Base-by-base conservation (phyloP, 805 yeast genomes). In the Spathaspora girioi region DNA sequence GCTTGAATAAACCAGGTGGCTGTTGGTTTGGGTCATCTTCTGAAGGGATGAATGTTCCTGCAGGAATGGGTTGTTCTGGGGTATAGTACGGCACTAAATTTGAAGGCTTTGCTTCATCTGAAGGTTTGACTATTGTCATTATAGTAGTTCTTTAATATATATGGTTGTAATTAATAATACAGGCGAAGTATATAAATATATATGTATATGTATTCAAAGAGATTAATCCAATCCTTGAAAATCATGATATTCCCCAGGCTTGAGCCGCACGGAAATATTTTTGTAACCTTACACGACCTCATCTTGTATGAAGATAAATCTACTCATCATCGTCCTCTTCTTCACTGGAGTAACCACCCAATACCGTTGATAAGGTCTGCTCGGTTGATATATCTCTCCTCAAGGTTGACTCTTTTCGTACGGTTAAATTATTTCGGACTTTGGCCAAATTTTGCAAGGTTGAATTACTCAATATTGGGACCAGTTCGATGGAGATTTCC, bases 1-100 rank as follows among this genome's bases (percentile, higher is more conserved):
- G 82, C 29, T 63, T 59, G 60, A 80, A 80, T 11, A 76, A 56
- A 42, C 52, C 57, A 2, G 83, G 82, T 29, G 32, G 51, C 35
- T 14, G 44, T 27, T 49, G 48, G 48, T 56, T 31, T 4, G 38
- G 38, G 17, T 45, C 49, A 54, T 51, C 38, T 19, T 55, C 49
- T 38, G 44, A 54, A 50, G 18, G 58, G 52, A 52, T 59, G 6
- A 62, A 64, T 1, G 75, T 61, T 31, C 79, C 79, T 11, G 77
- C 60, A 10, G 59, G 58, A 15, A 49, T 48, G 9, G 62, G 62
- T 54, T 70, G 78, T 35, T 54, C 50, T n/a, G 76, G 75, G 10
- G 66, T 58, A 50, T 61, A 65, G 54, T 60, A 65, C 15, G 49
- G 45, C 19, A 54, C 58, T 20, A 45, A 52, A 18, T 51, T 48